Evolutionary conservation across 2,329 filamentous ascomycete genomes (phyloP), one percentile per base, ranked within the genome.

Genomic region (Chaetomium sp.): DNA sequence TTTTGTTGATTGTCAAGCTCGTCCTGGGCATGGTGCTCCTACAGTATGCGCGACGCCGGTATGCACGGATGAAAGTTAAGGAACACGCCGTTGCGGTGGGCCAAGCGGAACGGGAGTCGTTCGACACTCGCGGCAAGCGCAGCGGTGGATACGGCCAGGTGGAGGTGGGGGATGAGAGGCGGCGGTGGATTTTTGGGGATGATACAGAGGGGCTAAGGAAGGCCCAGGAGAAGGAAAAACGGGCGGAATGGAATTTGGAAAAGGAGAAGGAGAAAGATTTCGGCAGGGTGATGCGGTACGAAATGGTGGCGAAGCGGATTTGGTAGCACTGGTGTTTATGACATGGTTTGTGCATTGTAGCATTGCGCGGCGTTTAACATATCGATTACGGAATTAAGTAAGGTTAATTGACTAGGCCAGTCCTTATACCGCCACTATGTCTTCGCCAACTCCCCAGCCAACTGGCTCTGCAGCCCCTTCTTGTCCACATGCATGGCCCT

Each of bases 301-400:
- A 91, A 68, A 96, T 97, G 94, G 86, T 91, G 64, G 89, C 90
- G 0, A 97, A 96, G 79, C 81, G 94, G 68, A 99, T 99, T 65
- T 99, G 94, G 94, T 97, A 71, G 62, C 33, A 3, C 9, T 44
- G 11, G 9, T 41, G 27, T 14, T 49, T 47, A 43, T 41, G 36
- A 46, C 14, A 44, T 10, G 27, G 49, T 27, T 32, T 14, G 33
- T 5, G 19, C n/a, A 11, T 6, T 4, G 19, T n/a, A 11, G 46
- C 36, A 52, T 55, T 33, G 46, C 49, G 11, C n/a, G 52, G 55
- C 52, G 49, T 51, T 54, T 46, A 19, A 35, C 40, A 19, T 19
- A 11, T 12, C 7, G 12, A 34, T 54, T 14, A 32, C 35, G 8
- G 37, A n/a, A 14, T 42, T 14, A 9, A 49, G 27, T 34, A 33